Percentiles rank a stretch among this genome's conserved stretches.
Conservation (phyloP, 352 stramenopile genomes). For the Phytophthora kernoviae region DNA sequence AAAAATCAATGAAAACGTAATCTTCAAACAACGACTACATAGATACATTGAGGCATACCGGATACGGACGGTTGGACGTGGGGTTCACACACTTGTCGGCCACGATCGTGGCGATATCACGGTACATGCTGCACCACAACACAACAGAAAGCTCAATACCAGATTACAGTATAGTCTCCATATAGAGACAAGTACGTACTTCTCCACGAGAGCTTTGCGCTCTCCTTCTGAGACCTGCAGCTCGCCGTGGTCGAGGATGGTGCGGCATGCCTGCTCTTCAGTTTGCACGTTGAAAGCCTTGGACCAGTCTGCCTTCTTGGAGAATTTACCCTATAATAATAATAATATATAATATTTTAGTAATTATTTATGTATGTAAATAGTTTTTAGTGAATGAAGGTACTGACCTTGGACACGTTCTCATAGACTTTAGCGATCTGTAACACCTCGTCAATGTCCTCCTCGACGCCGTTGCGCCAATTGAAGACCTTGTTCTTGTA, state of each 20-base stretch:
- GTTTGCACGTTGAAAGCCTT: slow-evolving; percentile 94
- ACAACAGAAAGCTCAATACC: background rate
- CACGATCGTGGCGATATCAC: slow-evolving; percentile 97
- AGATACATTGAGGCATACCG: slow-evolving; percentile 42
- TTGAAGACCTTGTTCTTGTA: slow-evolving; percentile 99
- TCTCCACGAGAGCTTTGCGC: slow-evolving; percentile 91
- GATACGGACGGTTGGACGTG: slow-evolving; percentile 94
- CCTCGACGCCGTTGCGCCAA: slow-evolving; percentile 98
- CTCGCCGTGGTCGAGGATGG: slow-evolving; percentile 96
- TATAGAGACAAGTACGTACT: slow-evolving; percentile 38
- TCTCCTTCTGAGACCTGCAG: slow-evolving; percentile 98
- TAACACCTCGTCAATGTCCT: slow-evolving; percentile 97
- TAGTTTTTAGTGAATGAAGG: too few species aligned
- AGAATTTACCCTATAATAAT: slow-evolving; percentile 89
- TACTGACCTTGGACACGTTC: slow-evolving; percentile 93
- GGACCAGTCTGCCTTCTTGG: slow-evolving; percentile 94
- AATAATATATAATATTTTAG: too few species aligned
- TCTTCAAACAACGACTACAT: background rate
- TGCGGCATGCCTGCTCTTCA: slow-evolving; percentile 89
- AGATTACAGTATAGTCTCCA: background rate
- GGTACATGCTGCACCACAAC: slow-evolving; percentile 82
- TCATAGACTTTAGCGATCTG: slow-evolving; percentile 98
- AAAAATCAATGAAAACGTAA: background rate
- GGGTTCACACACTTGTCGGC: slow-evolving; percentile 98
- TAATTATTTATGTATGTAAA: too few species aligned